Base-by-base conservation (phyloP, 176 grass and related monocot genomes). In the Musa acuminata region DNA sequence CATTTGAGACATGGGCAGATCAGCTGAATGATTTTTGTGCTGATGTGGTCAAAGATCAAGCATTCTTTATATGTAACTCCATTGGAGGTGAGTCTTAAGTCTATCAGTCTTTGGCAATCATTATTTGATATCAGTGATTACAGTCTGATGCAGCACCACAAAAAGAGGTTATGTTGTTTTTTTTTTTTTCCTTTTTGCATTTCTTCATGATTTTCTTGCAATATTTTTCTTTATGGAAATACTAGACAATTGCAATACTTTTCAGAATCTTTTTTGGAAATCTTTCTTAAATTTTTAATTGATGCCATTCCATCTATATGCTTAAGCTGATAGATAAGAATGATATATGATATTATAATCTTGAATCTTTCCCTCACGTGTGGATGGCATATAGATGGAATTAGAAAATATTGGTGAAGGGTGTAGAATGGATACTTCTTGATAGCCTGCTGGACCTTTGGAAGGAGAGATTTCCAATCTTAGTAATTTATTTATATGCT, bases 41-140 rank as follows among this genome's bases (percentile, higher is more conserved):
- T 48, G 90, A 98, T 63, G 85, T 98, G 51, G 72, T 98, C 60
- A 85, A 75, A 55, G 87, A 85, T 67, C 73, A 82, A 60, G 90
- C 90, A 66, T 98, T 98, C 87, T 98, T 98, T 78, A 98, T 98
- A 81, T 93, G 94, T 70, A 98, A 98, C 81, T 98, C 94, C 52
- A 98, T 98, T 73, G 94, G 94, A 89, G 94, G 90, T 93, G 85
- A 78, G 77, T 14, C 68, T 72, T 14, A 43, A 84, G 22, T 43
- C 75, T 13, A 75, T 20, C 10, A 70, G 49, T 72, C 3, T 35
- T 63, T 77, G 50, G 51, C 21, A 1, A 53, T 24, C 13, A 23
- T 25, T 55, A 73, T 8, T 60, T 27, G 64, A 68, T 68, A 14
- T 12, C 7, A 9, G 14, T 43, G 23, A 35, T 8, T 8, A 17